phyloP scores from a whole-genome alignment of 2,329 filamentous ascomycete species.

The Claviceps capensis region DNA sequence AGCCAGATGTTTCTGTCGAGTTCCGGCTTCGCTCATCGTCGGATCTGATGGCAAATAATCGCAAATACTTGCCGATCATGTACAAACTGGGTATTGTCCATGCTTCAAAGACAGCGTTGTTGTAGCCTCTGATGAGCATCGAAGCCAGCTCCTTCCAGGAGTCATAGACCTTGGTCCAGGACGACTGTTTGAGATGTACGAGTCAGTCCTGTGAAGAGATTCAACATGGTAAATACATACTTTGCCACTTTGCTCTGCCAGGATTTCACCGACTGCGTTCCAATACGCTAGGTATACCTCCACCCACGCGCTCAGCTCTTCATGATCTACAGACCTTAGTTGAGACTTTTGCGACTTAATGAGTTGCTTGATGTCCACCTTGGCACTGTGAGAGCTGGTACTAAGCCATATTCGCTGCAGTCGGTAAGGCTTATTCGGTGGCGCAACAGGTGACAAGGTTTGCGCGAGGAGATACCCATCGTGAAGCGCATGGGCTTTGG shows the following conservation, averaged over 20 bases:
- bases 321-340: constrained; percentile 40
- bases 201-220: neutral
- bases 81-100: constrained; percentile 94
- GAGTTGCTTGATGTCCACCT: constrained; percentile 59
- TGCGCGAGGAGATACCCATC: constrained; percentile 63
- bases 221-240: constrained; percentile 13
- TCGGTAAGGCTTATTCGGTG: constrained; percentile 46
- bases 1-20: constrained; percentile 21
- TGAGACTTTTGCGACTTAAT: constrained; percentile 46
- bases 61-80: constrained; percentile 70
- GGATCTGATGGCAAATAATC: constrained; percentile 80
- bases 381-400: constrained; percentile 51
- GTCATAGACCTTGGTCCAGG: constrained; percentile 75
- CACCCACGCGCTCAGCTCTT: constrained; percentile 68
- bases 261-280: constrained; percentile 63
- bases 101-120: constrained; percentile 59
- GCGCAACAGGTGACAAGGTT: constrained; percentile 58
- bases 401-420: constrained; percentile 58
- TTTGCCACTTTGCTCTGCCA: constrained; percentile 35
- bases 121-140: constrained; percentile 67
- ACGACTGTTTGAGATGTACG: constrained; percentile 26
- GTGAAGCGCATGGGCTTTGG: constrained; percentile 46
- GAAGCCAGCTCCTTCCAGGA: constrained; percentile 78
- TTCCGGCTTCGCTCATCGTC: constrained; percentile 50
- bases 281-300: constrained; percentile 77